A percentile compares a stretch with the other conserved stretches of the same genome.
phyloP scores from a whole-genome alignment of 352 stramenopile species.

The Pythium dissotocum region DNA sequence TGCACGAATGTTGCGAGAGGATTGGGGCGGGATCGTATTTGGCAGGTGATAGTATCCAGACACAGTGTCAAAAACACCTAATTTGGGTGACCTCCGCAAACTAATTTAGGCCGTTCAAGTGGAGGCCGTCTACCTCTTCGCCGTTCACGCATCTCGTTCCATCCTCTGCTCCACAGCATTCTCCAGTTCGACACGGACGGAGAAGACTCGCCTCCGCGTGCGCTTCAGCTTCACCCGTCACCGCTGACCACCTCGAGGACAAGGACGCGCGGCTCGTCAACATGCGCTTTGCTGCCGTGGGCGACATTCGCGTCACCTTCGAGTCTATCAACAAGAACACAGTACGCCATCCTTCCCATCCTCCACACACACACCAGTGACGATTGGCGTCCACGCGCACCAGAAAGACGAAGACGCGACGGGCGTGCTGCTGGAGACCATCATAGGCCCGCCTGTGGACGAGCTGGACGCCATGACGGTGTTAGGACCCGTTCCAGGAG shows the following conservation, averaged over 20 bases:
- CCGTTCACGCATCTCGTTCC: too few species aligned
- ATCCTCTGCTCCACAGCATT: too few species aligned
- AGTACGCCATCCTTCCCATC: not conserved
- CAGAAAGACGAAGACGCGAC: conserved; percentile 39
- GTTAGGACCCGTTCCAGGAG: conserved; percentile 65
- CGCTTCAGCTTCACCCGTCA: too few species aligned
- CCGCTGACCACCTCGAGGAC: not conserved
- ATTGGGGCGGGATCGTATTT: too few species aligned
- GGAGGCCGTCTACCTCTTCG: too few species aligned
- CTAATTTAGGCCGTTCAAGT: too few species aligned
- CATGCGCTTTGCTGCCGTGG: conserved; percentile 13
- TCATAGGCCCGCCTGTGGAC: conserved; percentile 52
- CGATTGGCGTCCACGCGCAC: conserved; percentile 10
- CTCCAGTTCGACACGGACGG: too few species aligned
- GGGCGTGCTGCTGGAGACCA: conserved; percentile 57
- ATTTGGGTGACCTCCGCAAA: too few species aligned
- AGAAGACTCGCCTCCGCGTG: too few species aligned
- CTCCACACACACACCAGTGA: not conserved
- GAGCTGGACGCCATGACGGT: conserved; percentile 64
- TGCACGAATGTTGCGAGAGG: too few species aligned
- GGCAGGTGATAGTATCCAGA: too few species aligned
- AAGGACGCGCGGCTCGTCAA: conserved; percentile 32
- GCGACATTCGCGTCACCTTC: conserved; percentile 22
- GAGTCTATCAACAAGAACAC: not conserved
- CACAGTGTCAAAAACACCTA: too few species aligned